Conservation (phyloP, 805 yeast genomes). For the Candida argentea region DNA sequence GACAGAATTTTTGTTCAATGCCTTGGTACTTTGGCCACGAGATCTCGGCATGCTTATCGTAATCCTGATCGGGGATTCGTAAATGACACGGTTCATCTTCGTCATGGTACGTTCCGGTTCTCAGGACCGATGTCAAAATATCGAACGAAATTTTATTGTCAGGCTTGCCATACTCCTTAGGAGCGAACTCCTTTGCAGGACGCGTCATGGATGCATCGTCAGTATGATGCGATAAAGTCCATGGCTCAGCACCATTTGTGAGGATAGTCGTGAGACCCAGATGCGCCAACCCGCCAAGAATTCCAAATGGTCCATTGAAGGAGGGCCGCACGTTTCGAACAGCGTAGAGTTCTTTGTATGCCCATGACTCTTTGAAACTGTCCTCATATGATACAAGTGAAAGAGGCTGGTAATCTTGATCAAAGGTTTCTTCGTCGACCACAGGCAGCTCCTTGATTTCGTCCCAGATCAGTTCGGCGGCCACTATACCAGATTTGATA, state of each 20-base stretch:
- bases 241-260: slow-evolving; percentile 72
- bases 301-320: slow-evolving; percentile 65
- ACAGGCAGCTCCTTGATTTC: slow-evolving; percentile 32
- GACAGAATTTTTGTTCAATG: slow-evolving; percentile 86
- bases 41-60: slow-evolving; percentile 52
- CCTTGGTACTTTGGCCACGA: slow-evolving; percentile 77
- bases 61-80: slow-evolving; percentile 50
- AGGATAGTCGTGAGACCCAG: slow-evolving; percentile 79
- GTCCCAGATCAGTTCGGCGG: slow-evolving; percentile 74
- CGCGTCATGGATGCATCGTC: slow-evolving; percentile 69
- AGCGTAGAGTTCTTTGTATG: slow-evolving; percentile 68
- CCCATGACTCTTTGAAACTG: slow-evolving; percentile 72
- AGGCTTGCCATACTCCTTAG: slow-evolving; percentile 89
- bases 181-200: slow-evolving; percentile 53
- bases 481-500: slow-evolving; percentile 89
- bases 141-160: slow-evolving; percentile 92
- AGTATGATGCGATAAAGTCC: slow-evolving; percentile 66
- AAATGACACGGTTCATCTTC: slow-evolving; percentile 91
- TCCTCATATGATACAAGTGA: slow-evolving; percentile 52
- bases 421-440: slow-evolving; percentile 33
- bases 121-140: slow-evolving; percentile 83
- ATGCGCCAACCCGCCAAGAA: slow-evolving; percentile 71
- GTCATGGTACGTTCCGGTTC: slow-evolving; percentile 94
- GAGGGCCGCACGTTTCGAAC: slow-evolving; percentile 92
- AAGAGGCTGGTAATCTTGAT: slow-evolving; percentile 15